Evolutionary conservation across 2,329 filamentous ascomycete genomes (phyloP).

Genomic region (Exophiala phaeomuriformis): DNA sequence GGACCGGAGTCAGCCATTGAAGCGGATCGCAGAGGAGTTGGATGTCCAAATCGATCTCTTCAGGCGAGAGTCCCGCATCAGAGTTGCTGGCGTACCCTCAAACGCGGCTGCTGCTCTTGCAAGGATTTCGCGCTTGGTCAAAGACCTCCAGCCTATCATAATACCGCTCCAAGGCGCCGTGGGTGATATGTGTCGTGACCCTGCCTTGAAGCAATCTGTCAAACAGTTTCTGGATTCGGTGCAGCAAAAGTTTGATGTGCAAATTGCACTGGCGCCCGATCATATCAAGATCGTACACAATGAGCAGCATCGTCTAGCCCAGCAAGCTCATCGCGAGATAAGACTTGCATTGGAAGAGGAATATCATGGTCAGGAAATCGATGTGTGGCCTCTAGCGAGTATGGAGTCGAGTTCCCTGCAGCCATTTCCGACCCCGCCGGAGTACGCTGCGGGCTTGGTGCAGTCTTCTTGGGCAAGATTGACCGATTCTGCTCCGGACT

Average conservation of each 20-base stretch:
- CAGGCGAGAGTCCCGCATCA: slow-evolving; percentile 6
- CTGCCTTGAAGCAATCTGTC: background rate
- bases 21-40: slow-evolving; percentile 10
- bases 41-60: slow-evolving; percentile 13
- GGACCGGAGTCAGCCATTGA: slow-evolving; percentile 9
- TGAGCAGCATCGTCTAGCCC: slow-evolving; percentile 1
- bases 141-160: slow-evolving; percentile 4
- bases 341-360: slow-evolving; percentile 5
- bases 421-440: slow-evolving; percentile 8
- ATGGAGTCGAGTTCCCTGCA: background rate
- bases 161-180: background rate
- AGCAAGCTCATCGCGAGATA: slow-evolving; percentile 18
- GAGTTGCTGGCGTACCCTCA: background rate
- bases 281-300: slow-evolving; percentile 10
- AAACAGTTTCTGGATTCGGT: slow-evolving; percentile 11
- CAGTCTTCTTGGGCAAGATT: slow-evolving; percentile 8
- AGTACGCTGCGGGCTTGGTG: slow-evolving; percentile 6
- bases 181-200: slow-evolving; percentile 5
- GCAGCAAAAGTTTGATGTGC: slow-evolving; percentile 14
- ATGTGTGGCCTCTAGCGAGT: slow-evolving; percentile 3
- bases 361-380: background rate
- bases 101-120: slow-evolving; percentile 4
- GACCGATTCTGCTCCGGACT: background rate
- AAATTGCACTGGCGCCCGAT: slow-evolving; percentile 2
- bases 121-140: slow-evolving; percentile 1